Percentiles rank a stretch among this genome's conserved stretches.
phyloP scores from a whole-genome alignment of 768 basidiomycete genomes.

The Pisolithus marmoratus region DNA sequence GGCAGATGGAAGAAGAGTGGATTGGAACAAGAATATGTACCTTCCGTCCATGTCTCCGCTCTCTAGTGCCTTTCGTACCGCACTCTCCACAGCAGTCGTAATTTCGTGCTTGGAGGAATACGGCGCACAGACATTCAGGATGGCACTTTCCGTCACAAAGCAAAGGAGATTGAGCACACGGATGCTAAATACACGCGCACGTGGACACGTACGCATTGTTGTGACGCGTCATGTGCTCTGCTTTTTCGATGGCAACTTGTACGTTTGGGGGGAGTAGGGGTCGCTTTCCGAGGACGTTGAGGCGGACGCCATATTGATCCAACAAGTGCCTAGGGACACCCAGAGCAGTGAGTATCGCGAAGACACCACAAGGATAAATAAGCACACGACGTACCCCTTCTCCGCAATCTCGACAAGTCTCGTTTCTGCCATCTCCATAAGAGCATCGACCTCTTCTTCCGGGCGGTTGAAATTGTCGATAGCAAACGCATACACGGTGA shows the following conservation, averaged over 20 bases:
- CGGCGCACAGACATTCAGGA: constrained; percentile 89
- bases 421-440: constrained; percentile 81
- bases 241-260: constrained; percentile 58
- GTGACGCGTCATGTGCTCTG: constrained; percentile 70
- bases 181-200: not conserved
- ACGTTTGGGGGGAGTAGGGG: constrained; percentile 77
- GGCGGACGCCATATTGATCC: constrained; percentile 73
- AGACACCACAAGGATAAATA: not conserved
- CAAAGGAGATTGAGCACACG: not conserved
- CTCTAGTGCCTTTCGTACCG: constrained; percentile 30
- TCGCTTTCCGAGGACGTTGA: constrained; percentile 75
- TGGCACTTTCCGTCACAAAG: constrained; percentile 47
- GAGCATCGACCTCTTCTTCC: constrained; percentile 75
- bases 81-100: constrained; percentile 55
- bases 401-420: constrained; percentile 72
- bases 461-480: constrained; percentile 95
- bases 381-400: constrained; percentile 58
- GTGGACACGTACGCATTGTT: constrained; percentile 54
- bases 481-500: constrained; percentile 95
- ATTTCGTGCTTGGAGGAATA: constrained; percentile 94
- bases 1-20: not conserved
- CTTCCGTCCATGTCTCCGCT: constrained; percentile 25
- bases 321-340: constrained; percentile 60
- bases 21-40: constrained; percentile 5
- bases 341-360: not conserved